Evolutionary conservation across 306 rosid species (phyloP).

Genomic region (Rubus idaeus): DNA sequence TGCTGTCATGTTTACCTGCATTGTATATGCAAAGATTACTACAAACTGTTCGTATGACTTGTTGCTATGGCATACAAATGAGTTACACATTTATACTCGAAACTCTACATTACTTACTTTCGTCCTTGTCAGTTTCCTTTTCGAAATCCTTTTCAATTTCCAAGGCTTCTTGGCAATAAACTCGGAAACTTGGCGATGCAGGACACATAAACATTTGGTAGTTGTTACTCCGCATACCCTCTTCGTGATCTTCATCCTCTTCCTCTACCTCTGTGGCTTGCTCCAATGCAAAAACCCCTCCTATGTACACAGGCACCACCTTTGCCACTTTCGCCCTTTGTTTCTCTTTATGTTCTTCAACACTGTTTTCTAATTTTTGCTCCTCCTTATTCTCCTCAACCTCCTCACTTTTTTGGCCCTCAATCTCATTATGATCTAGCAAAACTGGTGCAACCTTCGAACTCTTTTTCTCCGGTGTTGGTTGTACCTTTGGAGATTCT

Average conservation of each 20-base stretch:
- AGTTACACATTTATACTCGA: not conserved
- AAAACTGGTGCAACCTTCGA: not conserved
- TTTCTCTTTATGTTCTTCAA: not conserved
- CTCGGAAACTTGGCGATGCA: conserved; percentile 81
- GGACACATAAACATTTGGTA: conserved; percentile 21
- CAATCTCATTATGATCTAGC: not conserved
- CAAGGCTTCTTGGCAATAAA: conserved; percentile 49
- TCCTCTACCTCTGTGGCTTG: conserved; percentile 15
- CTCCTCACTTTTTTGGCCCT: not conserved
- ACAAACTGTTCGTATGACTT: not conserved
- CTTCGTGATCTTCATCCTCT: conserved; percentile 23
- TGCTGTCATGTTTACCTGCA: conserved; percentile 32
- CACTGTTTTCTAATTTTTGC: not conserved
- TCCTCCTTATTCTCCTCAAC: conserved; percentile 2
- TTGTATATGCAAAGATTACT: not conserved
- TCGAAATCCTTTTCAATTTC: conserved; percentile 6
- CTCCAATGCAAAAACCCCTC: conserved; percentile 21
- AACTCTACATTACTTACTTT: conserved; percentile 28
- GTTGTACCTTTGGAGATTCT: conserved; percentile 16
- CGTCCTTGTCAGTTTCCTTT: conserved; percentile 17
- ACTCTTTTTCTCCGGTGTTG: not conserved
- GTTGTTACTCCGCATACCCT: not conserved
- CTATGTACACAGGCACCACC: conserved; percentile 13
- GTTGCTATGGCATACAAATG: not conserved
- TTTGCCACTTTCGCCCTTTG: not conserved